Evolutionary conservation across 768 basidiomycete species (phyloP), one percentile per base, ranked within the genome.

Genomic region (Lactarius hengduanensis): DNA sequence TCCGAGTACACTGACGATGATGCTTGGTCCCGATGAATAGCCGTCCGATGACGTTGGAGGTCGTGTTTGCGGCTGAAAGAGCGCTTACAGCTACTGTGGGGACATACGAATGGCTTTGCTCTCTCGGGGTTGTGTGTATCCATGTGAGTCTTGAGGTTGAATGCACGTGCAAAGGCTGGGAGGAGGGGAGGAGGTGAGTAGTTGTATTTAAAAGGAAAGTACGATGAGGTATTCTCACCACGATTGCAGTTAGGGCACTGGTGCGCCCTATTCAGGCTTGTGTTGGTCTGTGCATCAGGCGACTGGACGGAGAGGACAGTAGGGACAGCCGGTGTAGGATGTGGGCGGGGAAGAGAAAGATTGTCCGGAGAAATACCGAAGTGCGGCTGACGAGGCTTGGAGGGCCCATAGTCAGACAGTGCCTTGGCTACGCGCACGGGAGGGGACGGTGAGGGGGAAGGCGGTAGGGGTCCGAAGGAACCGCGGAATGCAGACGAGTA

Each of bases 1-100:
- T 67, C 66, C 38, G 68, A 66, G 13, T 73, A 70, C 0, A 65
- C 68, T 15, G 75, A 72, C 36, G 71, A 47, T 22, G 74, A 61
- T 62, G 62, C 45, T 71, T 66, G 56, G 68, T 69, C 76, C 66
- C 74, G 67, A 71, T 95, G 93, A 64, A 95, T 94, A 67, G 89
- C 90, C 57, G 91, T 84, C 62, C 92, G 82, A 76, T 98, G 95
- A 50, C 95, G 89, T 15, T 92, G 92, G 9, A 98, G 80, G 73
- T 98, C 95, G 74, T 98, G 95, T 77, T 96, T 92, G 71, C 96
- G 88, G 70, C 91, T 94, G 78, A 98, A 98, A 22, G 92, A 92
- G 62, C 95, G 88, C 40, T 89, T 90, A 69, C 95, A 98, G 2
- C 87, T 84, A 53, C 84, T 81, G 77, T 96, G 92, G 53, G 89